phyloP scores from a whole-genome alignment of 208 protist genomes.

The Wallacemonas sp. region DNA sequence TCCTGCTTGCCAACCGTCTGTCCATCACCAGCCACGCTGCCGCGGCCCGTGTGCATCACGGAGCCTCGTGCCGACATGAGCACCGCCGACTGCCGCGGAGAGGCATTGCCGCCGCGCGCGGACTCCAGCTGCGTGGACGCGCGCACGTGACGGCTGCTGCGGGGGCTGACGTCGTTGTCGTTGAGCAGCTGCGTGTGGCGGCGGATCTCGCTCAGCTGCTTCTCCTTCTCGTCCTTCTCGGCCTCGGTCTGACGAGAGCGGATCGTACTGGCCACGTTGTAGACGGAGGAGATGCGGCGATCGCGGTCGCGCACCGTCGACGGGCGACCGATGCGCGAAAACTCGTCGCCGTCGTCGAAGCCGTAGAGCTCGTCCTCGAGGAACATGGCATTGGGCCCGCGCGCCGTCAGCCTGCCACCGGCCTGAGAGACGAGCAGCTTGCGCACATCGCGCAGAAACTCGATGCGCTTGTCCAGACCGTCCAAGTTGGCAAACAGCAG shows the following conservation, averaged over 20 bases:
- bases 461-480: constrained; percentile 50
- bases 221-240: constrained; percentile 41
- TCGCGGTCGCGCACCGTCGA: constrained; percentile 19
- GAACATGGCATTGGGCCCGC: constrained; percentile 20
- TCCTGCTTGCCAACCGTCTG: constrained; percentile 19
- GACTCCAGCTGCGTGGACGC: constrained; percentile 2
- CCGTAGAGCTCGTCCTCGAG: constrained; percentile 21
- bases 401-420: constrained; percentile 27
- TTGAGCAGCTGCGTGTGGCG: constrained; percentile 28
- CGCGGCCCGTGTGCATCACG: constrained; percentile 14
- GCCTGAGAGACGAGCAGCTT: constrained; percentile 32
- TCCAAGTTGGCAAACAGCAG: constrained; percentile 32
- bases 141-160: constrained; percentile 4
- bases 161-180: constrained; percentile 1
- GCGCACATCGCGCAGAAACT: constrained; percentile 34
- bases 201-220: constrained; percentile 28
- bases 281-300: constrained; percentile 36
- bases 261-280: constrained; percentile 46
- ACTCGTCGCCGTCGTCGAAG: constrained; percentile 11
- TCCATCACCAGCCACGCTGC: background rate
- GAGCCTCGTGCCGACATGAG: constrained; percentile 33
- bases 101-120: constrained; percentile 16
- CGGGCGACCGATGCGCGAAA: background rate
- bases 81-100: constrained; percentile 29
- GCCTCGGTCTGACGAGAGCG: constrained; percentile 29